Evolutionary conservation across 208 protist species (phyloP).

Genomic region (Trypanosoma avium): DNA sequence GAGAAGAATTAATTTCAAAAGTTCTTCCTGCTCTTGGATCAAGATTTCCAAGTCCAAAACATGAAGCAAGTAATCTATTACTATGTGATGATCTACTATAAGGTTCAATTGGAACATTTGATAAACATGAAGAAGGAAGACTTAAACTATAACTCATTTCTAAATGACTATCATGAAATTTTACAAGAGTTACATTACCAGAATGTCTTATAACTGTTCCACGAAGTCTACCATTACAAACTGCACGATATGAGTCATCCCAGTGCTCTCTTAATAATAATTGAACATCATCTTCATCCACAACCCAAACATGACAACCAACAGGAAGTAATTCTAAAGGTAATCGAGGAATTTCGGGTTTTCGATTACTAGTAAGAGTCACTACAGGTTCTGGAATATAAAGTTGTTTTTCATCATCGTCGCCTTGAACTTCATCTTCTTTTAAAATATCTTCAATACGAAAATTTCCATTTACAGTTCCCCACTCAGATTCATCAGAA

Average conservation of each 20-base stretch:
- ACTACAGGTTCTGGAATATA: constrained; percentile 75
- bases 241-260: constrained; percentile 45
- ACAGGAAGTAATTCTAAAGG: constrained; percentile 33
- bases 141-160: constrained; percentile 50
- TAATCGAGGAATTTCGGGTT: constrained; percentile 51
- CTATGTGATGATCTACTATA: constrained; percentile 44
- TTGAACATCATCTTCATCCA: constrained; percentile 81
- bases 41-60: constrained; percentile 44
- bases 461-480: constrained; percentile 17
- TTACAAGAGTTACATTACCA: constrained; percentile 59
- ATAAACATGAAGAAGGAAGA: constrained; percentile 68
- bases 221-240: constrained; percentile 71
- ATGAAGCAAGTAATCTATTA: constrained; percentile 33
- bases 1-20: background rate
- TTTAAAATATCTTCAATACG: constrained; percentile 7
- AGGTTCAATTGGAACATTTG: constrained; percentile 45
- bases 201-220: constrained; percentile 65
- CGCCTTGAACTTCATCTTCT: background rate
- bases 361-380: constrained; percentile 28
- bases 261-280: constrained; percentile 62
- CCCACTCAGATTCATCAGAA: constrained; percentile 27
- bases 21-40: constrained; percentile 29
- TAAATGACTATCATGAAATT: constrained; percentile 33
- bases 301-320: constrained; percentile 68
- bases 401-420: constrained; percentile 30